Base-by-base conservation (phyloP, 768 basidiomycete species). In the Calocera viscosa region DNA sequence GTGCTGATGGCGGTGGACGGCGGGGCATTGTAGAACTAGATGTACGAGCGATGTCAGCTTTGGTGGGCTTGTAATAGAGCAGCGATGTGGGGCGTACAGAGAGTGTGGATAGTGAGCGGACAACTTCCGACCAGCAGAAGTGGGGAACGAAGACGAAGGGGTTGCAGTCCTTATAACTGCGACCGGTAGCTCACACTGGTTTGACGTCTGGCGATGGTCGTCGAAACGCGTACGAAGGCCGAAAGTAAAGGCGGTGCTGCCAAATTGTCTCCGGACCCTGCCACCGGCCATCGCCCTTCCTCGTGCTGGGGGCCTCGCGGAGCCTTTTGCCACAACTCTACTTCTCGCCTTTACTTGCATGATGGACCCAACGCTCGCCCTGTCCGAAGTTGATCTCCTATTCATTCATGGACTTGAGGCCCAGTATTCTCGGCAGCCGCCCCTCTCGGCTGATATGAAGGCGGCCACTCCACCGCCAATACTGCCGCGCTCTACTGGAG, bases 1-100 rank as follows among this genome's bases (percentile, higher is more conserved):
- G 83, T 32, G 86, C 80, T 49, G 83, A 80, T 3, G 89, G 89
- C 0, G 89, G 85, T 33, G 82, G 77, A 33, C 89, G 85, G 71
- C 88, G 86, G 65, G 82, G 81, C 87, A 89, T 89, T 43, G 68
- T 67, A 26, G 67, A 22, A 26, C 32, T 67, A 32, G 33, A 60
- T 16, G 30, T 28, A 32, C 2, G 10, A 32, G 26, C 16, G 2
- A 30, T 7, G 53, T 28, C 30, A 60, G 30, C 10, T 60, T 28
- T n/a, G 12, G 12, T 49, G 30, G 53, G 30, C 5, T 22, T 10
- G 19, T 2, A 11, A 10, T 26, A 28, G 53, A 19, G 26, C 8
- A 11, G 30, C 30, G 30, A 24, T 17, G 16, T 17, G 16, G 8
- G 11, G 22, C 53, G 30, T 19, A 26, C 53, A 60, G 53, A 26